Base-by-base conservation (phyloP, 805 yeast species). In the Saturnispora serradocipensis region DNA sequence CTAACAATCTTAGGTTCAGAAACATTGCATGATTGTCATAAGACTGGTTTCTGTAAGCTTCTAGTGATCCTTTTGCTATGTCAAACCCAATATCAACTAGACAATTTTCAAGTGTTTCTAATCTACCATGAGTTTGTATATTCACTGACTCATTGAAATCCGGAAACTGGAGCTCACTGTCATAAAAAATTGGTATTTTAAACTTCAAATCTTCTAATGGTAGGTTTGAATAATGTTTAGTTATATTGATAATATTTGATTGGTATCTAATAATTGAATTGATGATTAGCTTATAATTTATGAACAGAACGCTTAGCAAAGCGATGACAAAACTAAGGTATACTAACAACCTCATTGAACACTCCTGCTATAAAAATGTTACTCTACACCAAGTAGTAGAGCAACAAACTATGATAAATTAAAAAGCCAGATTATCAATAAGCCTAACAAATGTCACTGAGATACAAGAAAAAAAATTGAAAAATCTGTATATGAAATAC, bases 81-180 rank as follows among this genome's bases (percentile, higher is more conserved):
- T 63, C 65, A 32, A 66, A 46, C 30, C 58, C 53, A 47, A 56
- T 58, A 28, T 57, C 52, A 18, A 52, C 28, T 16, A 56, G 30
- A 0, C 56, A 38, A 8, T 53, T 50, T 28, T 64, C 66, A 4
- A 52, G 44, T 3, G 50, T 32, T n/a, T 64, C 59, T 42, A 81
- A 53, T 44, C 75, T 66, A 15, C 69, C 66, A 53, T 75, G 70
- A 2, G 78, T 59, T 57, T 79, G 78, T 11, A 71, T 59, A 53
- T 76, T 75, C 1, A 76, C 61, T 1, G 85, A 88, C 43, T 72
- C 72, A 1, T 74, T 76, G 18, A 88, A 60, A 62, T 88, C 96
- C 0, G 91, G 90, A 57, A 82, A 81, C 16, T 67, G 64, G 56
- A 80, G 72, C 10, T 72, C 72, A 1, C 65, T 58, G n/a, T 66